Conservation (phyloP, 495 filamentous ascomycete genomes). For the Parmelia sp. region DNA sequence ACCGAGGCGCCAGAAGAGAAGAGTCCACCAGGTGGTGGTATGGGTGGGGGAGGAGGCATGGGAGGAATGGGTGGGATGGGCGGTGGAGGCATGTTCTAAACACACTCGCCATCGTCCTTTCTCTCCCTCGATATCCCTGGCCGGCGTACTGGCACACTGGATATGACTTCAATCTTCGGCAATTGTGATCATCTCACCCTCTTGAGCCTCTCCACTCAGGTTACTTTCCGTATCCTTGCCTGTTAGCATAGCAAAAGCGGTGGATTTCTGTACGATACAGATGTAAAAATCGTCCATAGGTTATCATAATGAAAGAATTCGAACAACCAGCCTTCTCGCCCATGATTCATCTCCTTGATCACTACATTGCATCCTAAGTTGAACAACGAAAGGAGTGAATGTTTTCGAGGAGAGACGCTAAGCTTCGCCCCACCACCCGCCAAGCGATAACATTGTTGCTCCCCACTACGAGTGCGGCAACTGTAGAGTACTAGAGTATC, state of each 20-base stretch:
- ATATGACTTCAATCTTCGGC: slow-evolving; percentile 15
- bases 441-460: slow-evolving; percentile 2
- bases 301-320: slow-evolving; percentile 14
- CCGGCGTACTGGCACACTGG: slow-evolving; percentile 15
- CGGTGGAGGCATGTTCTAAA: slow-evolving; percentile 46
- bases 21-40: slow-evolving; percentile 59
- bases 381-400: not conserved
- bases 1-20: slow-evolving; percentile 95
- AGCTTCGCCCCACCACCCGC: slow-evolving; percentile 10
- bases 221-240: slow-evolving; percentile 15
- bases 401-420: not conserved
- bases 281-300: slow-evolving; percentile 22
- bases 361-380: not conserved
- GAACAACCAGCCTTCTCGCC: not conserved
- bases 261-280: slow-evolving; percentile 21
- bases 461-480: not conserved
- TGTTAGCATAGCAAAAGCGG: slow-evolving; percentile 24
- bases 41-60: slow-evolving; percentile 55
- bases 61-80: slow-evolving; percentile 69
- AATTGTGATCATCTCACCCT: slow-evolving; percentile 1
- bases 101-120: not conserved
- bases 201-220: slow-evolving; percentile 27
- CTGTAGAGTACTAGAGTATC: too few relatives aligned
- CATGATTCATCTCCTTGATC: not conserved
- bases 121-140: slow-evolving; percentile 20